phyloP scores from a whole-genome alignment of 306 rosid genomes.

The Sphenostylis stenocarpa region DNA sequence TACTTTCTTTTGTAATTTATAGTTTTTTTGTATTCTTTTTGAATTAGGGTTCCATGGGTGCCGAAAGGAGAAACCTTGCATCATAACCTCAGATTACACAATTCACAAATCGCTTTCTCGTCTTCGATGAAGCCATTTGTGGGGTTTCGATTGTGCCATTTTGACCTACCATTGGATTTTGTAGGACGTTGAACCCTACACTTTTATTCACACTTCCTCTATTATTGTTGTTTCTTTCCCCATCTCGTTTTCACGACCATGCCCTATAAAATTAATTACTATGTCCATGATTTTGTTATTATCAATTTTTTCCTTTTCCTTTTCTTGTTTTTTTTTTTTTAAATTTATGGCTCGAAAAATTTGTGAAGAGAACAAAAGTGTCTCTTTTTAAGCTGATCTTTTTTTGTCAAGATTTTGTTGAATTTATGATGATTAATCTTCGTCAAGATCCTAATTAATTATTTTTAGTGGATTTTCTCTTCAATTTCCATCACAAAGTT shows the following conservation, averaged over 20 bases:
- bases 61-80: neutral
- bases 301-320: neutral
- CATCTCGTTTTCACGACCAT: neutral
- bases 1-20: neutral
- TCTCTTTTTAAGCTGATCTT: neutral
- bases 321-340: neutral
- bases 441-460: too few relatives aligned
- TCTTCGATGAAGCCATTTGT: neutral
- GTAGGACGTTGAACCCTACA: neutral
- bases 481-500: too few relatives aligned
- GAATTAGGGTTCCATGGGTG: neutral
- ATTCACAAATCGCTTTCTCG: conserved; percentile 18
- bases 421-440: too few relatives aligned
- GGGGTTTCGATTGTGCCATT: neutral
- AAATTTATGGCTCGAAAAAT: neutral
- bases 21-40: neutral
- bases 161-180: conserved; percentile 31
- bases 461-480: too few relatives aligned
- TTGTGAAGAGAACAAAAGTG: neutral
- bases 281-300: conserved; percentile 11
- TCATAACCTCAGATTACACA: neutral
- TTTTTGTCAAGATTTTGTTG: too few relatives aligned
- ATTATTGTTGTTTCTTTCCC: neutral
- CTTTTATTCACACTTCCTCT: neutral
- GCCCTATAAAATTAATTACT: neutral